phyloP scores from a whole-genome alignment of 371 early-diverging fungal species.

The Mortierella sp. region DNA sequence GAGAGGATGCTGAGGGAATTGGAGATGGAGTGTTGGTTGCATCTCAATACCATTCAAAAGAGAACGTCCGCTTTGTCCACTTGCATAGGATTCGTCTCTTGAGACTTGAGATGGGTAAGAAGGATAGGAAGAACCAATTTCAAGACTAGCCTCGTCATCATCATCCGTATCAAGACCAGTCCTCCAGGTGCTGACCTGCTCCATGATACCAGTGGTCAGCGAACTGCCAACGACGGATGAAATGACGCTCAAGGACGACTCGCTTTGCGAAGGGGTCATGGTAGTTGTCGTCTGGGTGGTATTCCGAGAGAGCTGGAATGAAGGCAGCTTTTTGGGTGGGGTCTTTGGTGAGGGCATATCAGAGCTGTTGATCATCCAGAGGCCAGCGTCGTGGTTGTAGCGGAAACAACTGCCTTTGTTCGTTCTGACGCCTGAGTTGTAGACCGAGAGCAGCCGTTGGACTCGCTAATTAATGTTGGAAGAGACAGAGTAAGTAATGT shows the following conservation, averaged over 20 bases:
- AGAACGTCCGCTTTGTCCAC: slow-evolving; percentile 44
- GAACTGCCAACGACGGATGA: slow-evolving; percentile 52
- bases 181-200: slow-evolving; percentile 56
- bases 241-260: slow-evolving; percentile 48
- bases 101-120: slow-evolving; percentile 47
- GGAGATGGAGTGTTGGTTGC: slow-evolving; percentile 46
- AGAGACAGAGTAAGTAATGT: not conserved
- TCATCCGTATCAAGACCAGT: slow-evolving; percentile 51
- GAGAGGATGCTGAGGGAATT: slow-evolving; percentile 52
- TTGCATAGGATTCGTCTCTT: slow-evolving; percentile 29
- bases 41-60: slow-evolving; percentile 53
- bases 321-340: slow-evolving; percentile 33
- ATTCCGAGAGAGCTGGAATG: slow-evolving; percentile 50
- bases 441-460: slow-evolving; percentile 42
- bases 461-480: slow-evolving; percentile 36
- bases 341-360: slow-evolving; percentile 10
- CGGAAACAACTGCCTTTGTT: slow-evolving; percentile 45
- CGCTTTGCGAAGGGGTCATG: slow-evolving; percentile 47
- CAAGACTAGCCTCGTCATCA: slow-evolving; percentile 53
- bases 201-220: slow-evolving; percentile 53
- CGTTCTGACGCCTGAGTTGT: slow-evolving; percentile 30
- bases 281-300: slow-evolving; percentile 44
- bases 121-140: slow-evolving; percentile 46
- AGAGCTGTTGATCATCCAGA: slow-evolving; percentile 44
- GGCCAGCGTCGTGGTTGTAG: slow-evolving; percentile 30